Base-by-base conservation (phyloP, 352 stramenopile genomes). In the Pythium volutum region DNA sequence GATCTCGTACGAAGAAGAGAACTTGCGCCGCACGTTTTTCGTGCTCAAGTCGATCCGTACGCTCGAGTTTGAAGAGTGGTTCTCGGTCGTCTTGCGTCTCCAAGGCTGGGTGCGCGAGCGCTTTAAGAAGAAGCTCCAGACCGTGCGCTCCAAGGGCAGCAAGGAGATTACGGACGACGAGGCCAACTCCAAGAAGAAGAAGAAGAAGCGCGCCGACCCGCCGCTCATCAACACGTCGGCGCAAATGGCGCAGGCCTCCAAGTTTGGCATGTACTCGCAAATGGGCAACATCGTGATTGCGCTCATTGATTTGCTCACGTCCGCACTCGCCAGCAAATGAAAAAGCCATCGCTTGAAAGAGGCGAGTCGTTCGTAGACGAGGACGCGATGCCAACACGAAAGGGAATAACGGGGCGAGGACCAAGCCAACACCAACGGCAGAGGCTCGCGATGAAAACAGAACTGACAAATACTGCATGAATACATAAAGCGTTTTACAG, bases 1-100 rank as follows among this genome's bases (percentile, higher is more conserved):
- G 81, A 93, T 93, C 63, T 88, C 76, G 50, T 74, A 93, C 67
- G 83, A 93, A 41, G 83, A 93, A 68, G 83, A 93, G 60, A 80
- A 75, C 68, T 50, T 93, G 38, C 83, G 83, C 23, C 81, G 83
- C 38, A 74, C 73, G 34, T 93, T 93, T 56, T 93, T 93, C 62
- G 77, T 93, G 56, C 83, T 90, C 67, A 90, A 89, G 66, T 88
- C 76, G 11, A 87, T 93, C 54, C 79, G 83, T 12, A 88, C 77
- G 31, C 74, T 90, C 45, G 83, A 93, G 67, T 93, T 93, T 36
- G 79, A 90, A 54, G 78, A 89, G 50, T 91, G 83, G 83, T 91
- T 92, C 57, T 64, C 73, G 29, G 80, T 89, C 29, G 82, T 90
- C 48, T 60, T 90, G 27, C 74, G 81, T 20, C 85, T 92, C 51